Conservation (phyloP, 768 basidiomycete genomes). For the Boletus coccyginus region DNA sequence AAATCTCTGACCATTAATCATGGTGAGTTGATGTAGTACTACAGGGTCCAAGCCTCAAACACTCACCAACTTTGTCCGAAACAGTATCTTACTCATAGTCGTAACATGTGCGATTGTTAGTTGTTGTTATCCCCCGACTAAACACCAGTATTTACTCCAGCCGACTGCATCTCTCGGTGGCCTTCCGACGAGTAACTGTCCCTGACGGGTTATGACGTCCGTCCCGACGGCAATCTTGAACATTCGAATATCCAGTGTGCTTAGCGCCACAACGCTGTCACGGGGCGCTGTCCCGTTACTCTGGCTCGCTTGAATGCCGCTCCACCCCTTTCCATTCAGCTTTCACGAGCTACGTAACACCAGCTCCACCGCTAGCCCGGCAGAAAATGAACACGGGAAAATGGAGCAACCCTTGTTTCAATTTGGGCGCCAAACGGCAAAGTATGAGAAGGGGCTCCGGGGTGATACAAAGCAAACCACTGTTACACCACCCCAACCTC, state of each 20-base stretch:
- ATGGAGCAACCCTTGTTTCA: background rate
- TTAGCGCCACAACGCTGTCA: background rate
- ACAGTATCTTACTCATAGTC: background rate
- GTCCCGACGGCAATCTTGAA: background rate
- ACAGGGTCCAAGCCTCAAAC: background rate
- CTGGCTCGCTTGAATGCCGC: background rate
- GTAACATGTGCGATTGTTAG: background rate
- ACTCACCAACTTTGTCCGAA: background rate
- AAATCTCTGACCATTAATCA: slow-evolving; percentile 39
- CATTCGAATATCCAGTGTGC: background rate
- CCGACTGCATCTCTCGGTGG: background rate
- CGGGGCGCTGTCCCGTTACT: background rate
- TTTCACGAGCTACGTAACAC: slow-evolving; percentile 11
- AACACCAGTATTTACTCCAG: background rate
- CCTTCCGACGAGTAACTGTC: background rate
- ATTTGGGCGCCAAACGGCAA: background rate
- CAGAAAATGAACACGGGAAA: background rate
- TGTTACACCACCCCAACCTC: background rate
- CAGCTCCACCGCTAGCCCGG: slow-evolving; percentile 10
- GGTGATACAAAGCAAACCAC: background rate
- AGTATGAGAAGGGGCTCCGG: background rate
- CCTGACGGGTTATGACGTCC: background rate
- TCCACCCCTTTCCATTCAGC: background rate
- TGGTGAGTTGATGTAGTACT: slow-evolving; percentile 2
- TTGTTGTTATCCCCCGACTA: background rate